A percentile compares a stretch with the other conserved stretches of the same genome.
Evolutionary conservation across 2,329 filamentous ascomycete genomes (phyloP).

Genomic region (Pseudodiploospora longispora): DNA sequence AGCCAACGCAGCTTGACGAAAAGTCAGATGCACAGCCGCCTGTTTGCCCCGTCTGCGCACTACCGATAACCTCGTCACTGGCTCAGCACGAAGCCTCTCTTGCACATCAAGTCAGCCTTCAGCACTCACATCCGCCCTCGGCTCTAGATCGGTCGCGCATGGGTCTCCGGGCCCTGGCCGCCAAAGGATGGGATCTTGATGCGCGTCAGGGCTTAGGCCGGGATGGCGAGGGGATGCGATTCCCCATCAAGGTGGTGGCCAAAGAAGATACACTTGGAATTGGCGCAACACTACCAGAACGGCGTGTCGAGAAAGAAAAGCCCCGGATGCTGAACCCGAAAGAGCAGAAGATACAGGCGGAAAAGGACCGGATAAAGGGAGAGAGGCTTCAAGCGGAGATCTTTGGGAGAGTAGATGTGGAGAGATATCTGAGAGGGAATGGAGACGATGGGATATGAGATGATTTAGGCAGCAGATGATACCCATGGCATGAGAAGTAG

Average conservation of each 20-base stretch:
- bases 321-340: conserved; percentile 53
- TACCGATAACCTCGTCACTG: conserved; percentile 23
- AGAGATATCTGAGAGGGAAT: conserved; percentile 57
- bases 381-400: conserved; percentile 63
- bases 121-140: conserved; percentile 65
- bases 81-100: conserved; percentile 51
- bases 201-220: conserved; percentile 63
- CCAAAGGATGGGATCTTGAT: conserved; percentile 70
- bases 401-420: conserved; percentile 66
- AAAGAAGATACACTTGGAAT: conserved; percentile 73
- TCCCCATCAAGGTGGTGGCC: conserved; percentile 62
- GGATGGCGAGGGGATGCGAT: conserved; percentile 61
- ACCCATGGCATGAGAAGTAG: too few relatives aligned
- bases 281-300: conserved; percentile 43
- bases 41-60: conserved; percentile 28
- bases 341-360: conserved; percentile 37
- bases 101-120: conserved; percentile 62
- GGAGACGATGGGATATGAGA: conserved; percentile 13
- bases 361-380: conserved; percentile 45
- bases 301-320: conserved; percentile 39
- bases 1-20: not conserved
- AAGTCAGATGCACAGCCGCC: conserved; percentile 5
- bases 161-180: conserved; percentile 57
- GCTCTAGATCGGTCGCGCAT: conserved; percentile 62
- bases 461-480: not conserved